Base-by-base conservation (phyloP, 805 yeast genomes). In the Metschnikowia shivogae region DNA sequence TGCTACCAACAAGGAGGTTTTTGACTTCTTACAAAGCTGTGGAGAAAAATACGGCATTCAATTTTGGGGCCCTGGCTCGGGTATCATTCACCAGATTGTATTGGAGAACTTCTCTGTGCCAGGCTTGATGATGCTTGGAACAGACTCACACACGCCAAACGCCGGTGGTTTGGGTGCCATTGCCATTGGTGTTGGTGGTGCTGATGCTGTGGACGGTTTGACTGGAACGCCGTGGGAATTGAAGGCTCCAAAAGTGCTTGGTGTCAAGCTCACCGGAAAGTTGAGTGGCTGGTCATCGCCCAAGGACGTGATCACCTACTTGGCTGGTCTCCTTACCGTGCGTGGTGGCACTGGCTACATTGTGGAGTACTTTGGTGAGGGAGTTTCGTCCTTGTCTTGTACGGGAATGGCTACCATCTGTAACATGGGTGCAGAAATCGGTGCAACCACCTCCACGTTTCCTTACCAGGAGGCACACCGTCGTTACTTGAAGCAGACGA, bases 361-460 rank as follows among this genome's bases (percentile, higher is more conserved):
- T 61, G 90, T 93, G 42, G 99, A 93, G 73, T 93, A 93, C 74
- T 92, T 88, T 62, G 99, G 99, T 63, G 89, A 83, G 44, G 99
- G 99, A 73, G 95, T 89, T 37, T 74, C 83, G 50, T 73, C 85
- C 44, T 79, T 93, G 60, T 84, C 95, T 20, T 89, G 96, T 74
- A 93, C 99, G 30, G 99, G 99, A 74, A 93, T 93, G 99, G 99
- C 96, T 50, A 93, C 99, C 49, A 92, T 93, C 67, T 92, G 98
- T 79, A 93, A 93, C 71, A 93, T 93, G 99, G 99, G 99, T 65
- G 99, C 99, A 44, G 99, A 93, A 73, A 89, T 93, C 47, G 99
- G 99, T 69, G 99, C 99, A 36, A 93, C 99, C 32, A 93, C 99
- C 36, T 92, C 98, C 20, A 81, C 88, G 46, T 93, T 93, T 89